These are phyloP conservation scores for Dipodascus geniculatus DNA, from an alignment of 805 yeast species.

Conservation along the genomic window DNA sequence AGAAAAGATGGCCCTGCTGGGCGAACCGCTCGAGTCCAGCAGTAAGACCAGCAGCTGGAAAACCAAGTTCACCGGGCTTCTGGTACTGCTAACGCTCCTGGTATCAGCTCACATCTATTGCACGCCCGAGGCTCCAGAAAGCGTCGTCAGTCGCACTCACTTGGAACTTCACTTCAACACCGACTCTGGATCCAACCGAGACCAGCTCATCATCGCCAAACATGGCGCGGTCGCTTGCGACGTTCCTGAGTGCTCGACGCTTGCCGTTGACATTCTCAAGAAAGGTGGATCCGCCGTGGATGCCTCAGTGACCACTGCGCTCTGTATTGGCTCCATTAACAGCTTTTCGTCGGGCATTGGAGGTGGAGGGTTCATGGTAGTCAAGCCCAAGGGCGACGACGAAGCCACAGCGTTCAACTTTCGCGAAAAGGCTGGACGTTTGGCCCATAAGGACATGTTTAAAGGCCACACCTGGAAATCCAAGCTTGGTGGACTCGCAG, in stretches of 20 bases:
- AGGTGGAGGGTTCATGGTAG: slow-evolving; percentile 75
- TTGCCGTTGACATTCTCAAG: slow-evolving; percentile 46
- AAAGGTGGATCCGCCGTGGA: slow-evolving; percentile 78
- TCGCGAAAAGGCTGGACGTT: slow-evolving; percentile 74
- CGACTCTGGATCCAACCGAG: neutral
- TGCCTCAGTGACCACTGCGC: slow-evolving; percentile 78
- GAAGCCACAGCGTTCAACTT: slow-evolving; percentile 60
- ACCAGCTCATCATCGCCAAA: neutral
- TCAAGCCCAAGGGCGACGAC: slow-evolving; percentile 31
- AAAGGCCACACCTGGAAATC: slow-evolving; percentile 36
- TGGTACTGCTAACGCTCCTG: neutral
- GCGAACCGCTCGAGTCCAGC: too few species aligned
- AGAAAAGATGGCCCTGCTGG: too few species aligned
- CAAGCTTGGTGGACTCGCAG: slow-evolving; percentile 75
- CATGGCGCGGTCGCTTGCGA: slow-evolving; percentile 51
- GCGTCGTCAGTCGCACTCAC: neutral
- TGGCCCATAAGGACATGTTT: slow-evolving; percentile 56
- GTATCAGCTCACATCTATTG: neutral
- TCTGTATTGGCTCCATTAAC: slow-evolving; percentile 78
- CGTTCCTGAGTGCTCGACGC: slow-evolving; percentile 45
- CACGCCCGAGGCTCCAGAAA: neutral
- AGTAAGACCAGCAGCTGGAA: neutral
- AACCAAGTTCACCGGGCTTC: neutral
- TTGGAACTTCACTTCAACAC: too few species aligned
- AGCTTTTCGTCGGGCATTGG: slow-evolving; percentile 85